Evolutionary conservation across 306 rosid genomes (phyloP).

Genomic region (Sindora glabra): DNA sequence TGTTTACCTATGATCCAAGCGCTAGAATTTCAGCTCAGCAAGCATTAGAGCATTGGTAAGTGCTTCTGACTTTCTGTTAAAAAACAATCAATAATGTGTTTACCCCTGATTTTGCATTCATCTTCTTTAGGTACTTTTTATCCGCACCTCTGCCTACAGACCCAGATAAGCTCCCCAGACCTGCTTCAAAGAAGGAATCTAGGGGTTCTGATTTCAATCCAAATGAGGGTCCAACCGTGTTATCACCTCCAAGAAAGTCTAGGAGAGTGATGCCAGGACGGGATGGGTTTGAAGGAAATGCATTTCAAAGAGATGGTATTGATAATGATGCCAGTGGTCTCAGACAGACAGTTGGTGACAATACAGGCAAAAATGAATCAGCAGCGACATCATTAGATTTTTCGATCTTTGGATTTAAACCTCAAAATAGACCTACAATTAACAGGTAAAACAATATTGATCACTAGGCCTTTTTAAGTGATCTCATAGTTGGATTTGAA

Average conservation of each 20-base stretch:
- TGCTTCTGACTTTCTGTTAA: slow-evolving; percentile 2
- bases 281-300: slow-evolving; percentile 63
- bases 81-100: not conserved
- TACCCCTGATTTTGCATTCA: slow-evolving; percentile 15
- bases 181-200: slow-evolving; percentile 74
- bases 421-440: slow-evolving; percentile 93
- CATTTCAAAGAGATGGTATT: slow-evolving; percentile 37
- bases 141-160: slow-evolving; percentile 77
- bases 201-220: slow-evolving; percentile 49
- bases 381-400: slow-evolving; percentile 83
- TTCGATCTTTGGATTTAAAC: slow-evolving; percentile 78
- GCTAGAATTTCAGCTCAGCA: slow-evolving; percentile 79
- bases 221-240: slow-evolving; percentile 74
- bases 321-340: slow-evolving; percentile 42
- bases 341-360: slow-evolving; percentile 49
- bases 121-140: slow-evolving; percentile 66
- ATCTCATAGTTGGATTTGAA: not conserved
- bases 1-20: slow-evolving; percentile 95
- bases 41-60: slow-evolving; percentile 88
- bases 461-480: slow-evolving; percentile 1
- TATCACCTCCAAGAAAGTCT: slow-evolving; percentile 92
- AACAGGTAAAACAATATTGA: slow-evolving; percentile 51
- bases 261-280: slow-evolving; percentile 91
- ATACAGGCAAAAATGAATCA: slow-evolving; percentile 57
- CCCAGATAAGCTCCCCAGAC: slow-evolving; percentile 89